Evolutionary conservation across 169 alveolate species (phyloP), one percentile per base, ranked within the genome.

Genomic region (Plasmodium vinckei): DNA sequence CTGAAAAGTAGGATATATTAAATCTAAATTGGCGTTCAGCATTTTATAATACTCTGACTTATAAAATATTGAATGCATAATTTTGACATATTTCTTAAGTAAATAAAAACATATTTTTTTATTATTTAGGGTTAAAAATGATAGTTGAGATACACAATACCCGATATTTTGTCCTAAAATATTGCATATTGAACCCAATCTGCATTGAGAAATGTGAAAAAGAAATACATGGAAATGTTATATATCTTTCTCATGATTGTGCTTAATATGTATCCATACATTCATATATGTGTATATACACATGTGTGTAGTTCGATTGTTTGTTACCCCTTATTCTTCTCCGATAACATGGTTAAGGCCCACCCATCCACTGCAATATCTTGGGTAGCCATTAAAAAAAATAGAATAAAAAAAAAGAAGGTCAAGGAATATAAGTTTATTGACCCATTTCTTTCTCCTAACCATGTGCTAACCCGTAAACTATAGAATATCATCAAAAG

Each of bases 311-410:
- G 42, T 33, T 33, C 42, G 7, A 5, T 27, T 65, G 9, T 42
- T 44, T 68, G 15, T 49, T 79, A 95, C 59, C 96, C 89, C 17
- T 67, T 86, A 86, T 95, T 94, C 59, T 93, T 93, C 46, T 87
- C 93, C 12, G 96, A 71, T 9, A 98, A 95, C 88, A 97, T 93
- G 17, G 97, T 96, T 46, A 98, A 73, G 12, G 99, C 99, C 99
- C 99, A 98, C 13, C 99, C 98, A 71, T 98, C 99, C 27, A 98
- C 99, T 9, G 98, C 99, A 64, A 97, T 97, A 87, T 98, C 99
- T 91, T 97, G 98, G 10, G 98, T 96, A 17, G 98, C 98, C 95
- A 95, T 94, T 73, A 95, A 93, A 61, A 96, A 91, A 91, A 88
- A 91, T 0, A 94, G 89, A 25, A 75, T 51, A 15, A 88, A 72